A percentile compares a stretch with the other conserved stretches of the same genome.
Conservation (phyloP, 2,329 filamentous ascomycete species). For the Exophiala alcalophila region DNA sequence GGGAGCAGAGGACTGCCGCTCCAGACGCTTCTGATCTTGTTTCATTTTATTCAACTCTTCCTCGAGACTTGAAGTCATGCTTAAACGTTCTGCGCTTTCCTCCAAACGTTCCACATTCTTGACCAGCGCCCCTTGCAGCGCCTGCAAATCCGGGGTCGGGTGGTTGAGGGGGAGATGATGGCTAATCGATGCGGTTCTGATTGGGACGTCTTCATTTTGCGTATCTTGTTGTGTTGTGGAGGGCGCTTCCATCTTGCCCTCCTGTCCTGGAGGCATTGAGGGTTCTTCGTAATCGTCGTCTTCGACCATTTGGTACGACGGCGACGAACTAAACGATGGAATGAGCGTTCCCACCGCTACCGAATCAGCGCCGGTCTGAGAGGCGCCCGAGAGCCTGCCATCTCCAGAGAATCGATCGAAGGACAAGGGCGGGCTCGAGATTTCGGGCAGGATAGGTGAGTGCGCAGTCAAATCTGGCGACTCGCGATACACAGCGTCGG, state of each 20-base stretch:
- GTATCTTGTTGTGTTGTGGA: conserved; percentile 12
- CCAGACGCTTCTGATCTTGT: conserved; percentile 39
- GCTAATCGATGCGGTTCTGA: conserved; percentile 40
- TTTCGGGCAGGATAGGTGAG: conserved; percentile 15
- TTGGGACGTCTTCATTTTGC: conserved; percentile 23
- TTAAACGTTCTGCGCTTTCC: conserved; percentile 48
- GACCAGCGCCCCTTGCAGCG: conserved; percentile 49
- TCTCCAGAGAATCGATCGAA: conserved; percentile 15
- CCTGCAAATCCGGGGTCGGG: conserved; percentile 50
- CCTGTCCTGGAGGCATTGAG: conserved; percentile 22
- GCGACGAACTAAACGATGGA: conserved; percentile 37
- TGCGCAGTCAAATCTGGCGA: conserved; percentile 6
- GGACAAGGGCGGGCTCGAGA: conserved; percentile 17
- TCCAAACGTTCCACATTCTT: conserved; percentile 51
- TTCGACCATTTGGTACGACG: conserved; percentile 47
- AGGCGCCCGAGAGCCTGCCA: conserved; percentile 8
- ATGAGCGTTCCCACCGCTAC: conserved; percentile 36
- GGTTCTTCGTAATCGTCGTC: conserved; percentile 44
- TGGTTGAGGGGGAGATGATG: conserved; percentile 45
- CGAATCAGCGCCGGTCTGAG: conserved; percentile 8
- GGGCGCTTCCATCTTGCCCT: conserved; percentile 14
- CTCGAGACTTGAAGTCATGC: conserved; percentile 46
- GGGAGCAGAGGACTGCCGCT: conserved; percentile 39
- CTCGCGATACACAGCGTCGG: conserved; percentile 12
- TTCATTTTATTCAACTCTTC: conserved; percentile 47